Evolutionary conservation across 2,329 filamentous ascomycete genomes (phyloP), one percentile per base, ranked within the genome.

Genomic region (Calonectria multiphialidica): DNA sequence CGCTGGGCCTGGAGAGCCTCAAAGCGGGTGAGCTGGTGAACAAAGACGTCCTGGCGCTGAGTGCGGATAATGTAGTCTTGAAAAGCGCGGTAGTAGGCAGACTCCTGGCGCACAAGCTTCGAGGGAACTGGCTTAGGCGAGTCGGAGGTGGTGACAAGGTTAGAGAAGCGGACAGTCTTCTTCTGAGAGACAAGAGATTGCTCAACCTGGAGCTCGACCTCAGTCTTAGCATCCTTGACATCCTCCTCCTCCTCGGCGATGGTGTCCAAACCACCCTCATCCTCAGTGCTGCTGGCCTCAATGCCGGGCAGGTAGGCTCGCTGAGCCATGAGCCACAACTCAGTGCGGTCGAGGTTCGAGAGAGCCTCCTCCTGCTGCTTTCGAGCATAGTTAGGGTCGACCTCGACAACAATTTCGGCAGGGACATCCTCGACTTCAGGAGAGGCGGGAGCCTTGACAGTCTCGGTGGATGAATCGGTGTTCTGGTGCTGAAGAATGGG

Each of bases 11-110:
- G 96, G 59, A 98, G 88, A 28, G 95, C 95, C 82, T 98, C 96
- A 72, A 96, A 97, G 61, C 97, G 93, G 28, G 94, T 90, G 69
- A 95, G 91, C 49, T 95, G 93, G 82, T 98, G 94, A 67, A 98
- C 90, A 81, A 98, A 98, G 12, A 93, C 92, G 82, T 98, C 97
- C 21, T 88, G 86, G 66, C 88, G 87, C 69, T 90, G 91, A 16
- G 91, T 91, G 37, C 90, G 90, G 71, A 94, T 89, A 55, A 92
- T 86, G 76, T 94, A 90, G 80, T 93, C 92, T 77, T 95, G 92
- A 82, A 98, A 98, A 12, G 95, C 95, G 73, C 94, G 93, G 85
- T 95, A 96, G 84, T 98, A 98, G 6, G 96, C 94, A 4, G 93
- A 93, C 79, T 97, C 94, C 80, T 90, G 87, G 70, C 87, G 87